phyloP scores from a whole-genome alignment of 192 early-diverging fungal species.

The Bifiguratus adelaidae region DNA sequence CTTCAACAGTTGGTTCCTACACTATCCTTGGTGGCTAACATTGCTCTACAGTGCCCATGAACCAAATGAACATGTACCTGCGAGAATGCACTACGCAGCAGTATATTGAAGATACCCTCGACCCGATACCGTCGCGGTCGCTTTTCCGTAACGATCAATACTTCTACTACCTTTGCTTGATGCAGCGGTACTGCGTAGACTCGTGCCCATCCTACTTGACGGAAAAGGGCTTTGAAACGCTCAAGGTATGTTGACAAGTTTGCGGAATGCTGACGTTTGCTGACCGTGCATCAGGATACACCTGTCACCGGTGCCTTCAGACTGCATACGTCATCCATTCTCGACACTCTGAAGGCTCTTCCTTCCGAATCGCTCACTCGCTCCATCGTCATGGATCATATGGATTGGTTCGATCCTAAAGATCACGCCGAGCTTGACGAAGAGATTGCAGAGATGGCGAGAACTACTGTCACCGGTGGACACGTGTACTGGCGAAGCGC shows the following conservation, averaged over 20 bases:
- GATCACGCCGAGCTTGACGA: constrained; percentile 44
- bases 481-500: constrained; percentile 76
- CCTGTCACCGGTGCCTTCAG: constrained; percentile 48
- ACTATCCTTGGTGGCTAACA: background rate
- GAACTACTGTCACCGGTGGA: constrained; percentile 46
- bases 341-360: constrained; percentile 48
- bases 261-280: constrained; percentile 3
- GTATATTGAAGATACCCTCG: constrained; percentile 74
- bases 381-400: constrained; percentile 80
- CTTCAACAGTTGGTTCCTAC: background rate
- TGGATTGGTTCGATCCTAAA: constrained; percentile 67
- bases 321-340: constrained; percentile 76
- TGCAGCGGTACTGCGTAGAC: constrained; percentile 51
- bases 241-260: constrained; percentile 33
- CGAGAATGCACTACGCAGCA: constrained; percentile 67
- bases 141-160: constrained; percentile 66
- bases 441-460: constrained; percentile 56
- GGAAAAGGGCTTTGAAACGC: constrained; percentile 48
- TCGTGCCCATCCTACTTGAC: constrained; percentile 73
- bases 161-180: constrained; percentile 73
- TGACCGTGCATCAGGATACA: background rate
- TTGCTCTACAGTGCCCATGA: constrained; percentile 48
- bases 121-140: constrained; percentile 54
- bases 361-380: constrained; percentile 56
- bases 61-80: constrained; percentile 78